phyloP scores from a whole-genome alignment of 148 eudicot genomes.

The Fagopyrum tataricum region DNA sequence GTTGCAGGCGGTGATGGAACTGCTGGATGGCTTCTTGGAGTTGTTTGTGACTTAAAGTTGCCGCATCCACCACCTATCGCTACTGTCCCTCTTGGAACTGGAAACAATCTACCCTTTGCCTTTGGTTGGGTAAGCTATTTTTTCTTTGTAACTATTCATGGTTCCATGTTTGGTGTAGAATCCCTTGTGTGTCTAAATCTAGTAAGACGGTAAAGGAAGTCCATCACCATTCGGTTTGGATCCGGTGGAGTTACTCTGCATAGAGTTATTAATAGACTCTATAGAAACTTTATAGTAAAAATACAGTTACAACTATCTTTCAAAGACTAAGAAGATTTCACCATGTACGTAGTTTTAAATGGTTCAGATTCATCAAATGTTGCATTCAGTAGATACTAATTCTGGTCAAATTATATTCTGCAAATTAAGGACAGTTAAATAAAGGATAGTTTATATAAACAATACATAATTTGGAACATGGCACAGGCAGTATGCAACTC shows the following conservation, averaged over 20 bases:
- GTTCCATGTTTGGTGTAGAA: neutral
- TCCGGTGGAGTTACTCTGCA: too few species aligned
- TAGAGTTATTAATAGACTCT: too few species aligned
- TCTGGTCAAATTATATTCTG: neutral
- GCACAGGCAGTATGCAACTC: too few species aligned
- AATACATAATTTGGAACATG: too few species aligned
- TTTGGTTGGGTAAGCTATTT: constrained; percentile 77
- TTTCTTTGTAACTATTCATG: neutral
- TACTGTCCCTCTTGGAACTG: constrained; percentile 91
- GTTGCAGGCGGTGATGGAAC: constrained; percentile 99
- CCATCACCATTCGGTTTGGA: too few species aligned
- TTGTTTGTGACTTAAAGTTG: constrained; percentile 76
- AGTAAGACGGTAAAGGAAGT: neutral
- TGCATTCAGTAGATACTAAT: neutral
- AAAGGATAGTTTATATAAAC: too few species aligned
- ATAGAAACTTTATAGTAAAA: too few species aligned
- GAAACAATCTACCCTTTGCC: constrained; percentile 93
- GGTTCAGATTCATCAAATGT: too few species aligned
- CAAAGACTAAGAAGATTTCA: too few species aligned
- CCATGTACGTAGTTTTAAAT: too few species aligned
- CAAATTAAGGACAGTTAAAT: too few species aligned
- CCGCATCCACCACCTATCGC: constrained; percentile 89
- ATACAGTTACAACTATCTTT: too few species aligned
- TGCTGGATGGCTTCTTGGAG: constrained; percentile 98
- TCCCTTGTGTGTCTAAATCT: neutral